Conservation (phyloP, 2,329 filamentous ascomycete species). For the Colletotrichum tamarilloi region DNA sequence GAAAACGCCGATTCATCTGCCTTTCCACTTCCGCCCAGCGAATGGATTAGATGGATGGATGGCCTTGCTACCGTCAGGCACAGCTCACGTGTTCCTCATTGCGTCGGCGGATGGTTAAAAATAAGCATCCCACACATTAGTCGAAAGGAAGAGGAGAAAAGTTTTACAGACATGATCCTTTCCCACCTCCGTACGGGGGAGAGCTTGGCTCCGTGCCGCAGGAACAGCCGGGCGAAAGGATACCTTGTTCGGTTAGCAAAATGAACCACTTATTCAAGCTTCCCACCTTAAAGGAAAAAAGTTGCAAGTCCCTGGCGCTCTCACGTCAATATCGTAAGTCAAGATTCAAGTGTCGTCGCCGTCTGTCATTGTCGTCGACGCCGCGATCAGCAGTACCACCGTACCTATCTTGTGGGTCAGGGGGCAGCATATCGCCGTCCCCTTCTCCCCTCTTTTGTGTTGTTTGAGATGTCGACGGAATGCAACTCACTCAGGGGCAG, state of each 20-base stretch:
- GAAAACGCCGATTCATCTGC: neutral
- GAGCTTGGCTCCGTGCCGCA: neutral
- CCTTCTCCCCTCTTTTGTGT: neutral
- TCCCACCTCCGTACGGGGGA: neutral
- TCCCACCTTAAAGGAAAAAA: neutral
- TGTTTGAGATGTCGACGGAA: constrained; percentile 5
- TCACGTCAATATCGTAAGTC: neutral
- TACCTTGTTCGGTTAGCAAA: neutral
- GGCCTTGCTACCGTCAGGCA: constrained; percentile 25
- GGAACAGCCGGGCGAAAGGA: neutral
- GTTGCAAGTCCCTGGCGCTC: neutral
- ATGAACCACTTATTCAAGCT: too few relatives aligned
- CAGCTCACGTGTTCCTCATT: constrained; percentile 15
- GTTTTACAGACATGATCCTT: neutral
- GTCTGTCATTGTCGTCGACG: neutral
- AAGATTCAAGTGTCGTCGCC: neutral
- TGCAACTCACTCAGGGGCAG: constrained; percentile 12
- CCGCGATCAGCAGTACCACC: neutral
- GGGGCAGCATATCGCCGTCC: neutral
- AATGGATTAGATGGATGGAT: neutral
- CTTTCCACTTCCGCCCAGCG: neutral
- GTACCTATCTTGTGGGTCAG: neutral
- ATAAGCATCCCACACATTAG: neutral
- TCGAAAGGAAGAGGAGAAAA: neutral
- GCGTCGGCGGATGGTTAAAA: neutral